Percentiles rank a stretch among this genome's conserved stretches.
Conservation (phyloP, 768 basidiomycete species). For the Tricholoma sp. region DNA sequence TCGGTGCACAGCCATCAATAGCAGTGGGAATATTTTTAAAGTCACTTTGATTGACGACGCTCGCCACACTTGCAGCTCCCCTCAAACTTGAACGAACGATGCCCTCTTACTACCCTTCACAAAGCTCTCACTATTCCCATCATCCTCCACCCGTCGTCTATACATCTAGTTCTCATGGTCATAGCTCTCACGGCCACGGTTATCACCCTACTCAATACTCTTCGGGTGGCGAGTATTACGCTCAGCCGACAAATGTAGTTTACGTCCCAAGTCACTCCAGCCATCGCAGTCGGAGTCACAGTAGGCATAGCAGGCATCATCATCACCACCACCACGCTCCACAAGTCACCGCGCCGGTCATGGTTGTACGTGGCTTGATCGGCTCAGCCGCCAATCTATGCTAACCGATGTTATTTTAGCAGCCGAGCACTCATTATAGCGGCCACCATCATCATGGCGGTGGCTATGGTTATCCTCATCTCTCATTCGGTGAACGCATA, state of each 20-base stretch:
- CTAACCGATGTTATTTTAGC: constrained; percentile 13
- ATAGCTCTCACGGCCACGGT: constrained; percentile 6
- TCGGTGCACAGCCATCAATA: not conserved
- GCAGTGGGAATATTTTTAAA: not conserved
- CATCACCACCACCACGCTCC: constrained; percentile 19
- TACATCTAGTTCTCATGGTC: constrained; percentile 19
- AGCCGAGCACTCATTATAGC: constrained; percentile 22
- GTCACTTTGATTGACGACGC: not conserved
- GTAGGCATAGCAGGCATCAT: constrained; percentile 20
- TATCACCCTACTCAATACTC: constrained; percentile 13
- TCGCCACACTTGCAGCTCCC: not conserved
- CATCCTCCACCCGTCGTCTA: constrained; percentile 27
- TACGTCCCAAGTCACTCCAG: constrained; percentile 12
- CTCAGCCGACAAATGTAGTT: constrained; percentile 10
- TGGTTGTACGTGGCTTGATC: constrained; percentile 20
- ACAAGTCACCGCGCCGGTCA: constrained; percentile 20
- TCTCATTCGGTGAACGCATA: constrained; percentile 40
- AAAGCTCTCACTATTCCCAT: constrained; percentile 23
- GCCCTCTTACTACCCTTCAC: constrained; percentile 35
- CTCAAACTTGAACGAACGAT: constrained; percentile 3
- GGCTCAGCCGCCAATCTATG: not conserved
- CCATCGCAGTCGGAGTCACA: constrained; percentile 18
- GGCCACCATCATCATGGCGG: constrained; percentile 19
- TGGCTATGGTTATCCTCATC: constrained; percentile 16
- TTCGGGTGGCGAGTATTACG: constrained; percentile 7